These are phyloP conservation scores for Wickerhamomyces ciferrii DNA, from an alignment of 805 yeast species.

Conservation along the genomic window DNA sequence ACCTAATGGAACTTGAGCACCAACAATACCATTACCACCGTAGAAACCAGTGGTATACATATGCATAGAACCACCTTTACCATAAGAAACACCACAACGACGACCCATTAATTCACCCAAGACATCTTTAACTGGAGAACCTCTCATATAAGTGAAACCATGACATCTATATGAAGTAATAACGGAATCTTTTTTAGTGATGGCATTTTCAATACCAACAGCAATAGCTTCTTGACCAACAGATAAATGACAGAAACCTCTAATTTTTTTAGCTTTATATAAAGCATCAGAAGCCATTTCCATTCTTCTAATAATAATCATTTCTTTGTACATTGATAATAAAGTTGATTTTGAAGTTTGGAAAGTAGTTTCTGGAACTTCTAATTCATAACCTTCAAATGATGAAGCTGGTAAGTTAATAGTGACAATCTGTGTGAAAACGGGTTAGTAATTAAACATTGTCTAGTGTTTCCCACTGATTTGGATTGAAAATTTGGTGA, in stretches of 20 bases:
- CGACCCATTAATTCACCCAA: constrained; percentile 96
- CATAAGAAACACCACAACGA: constrained; percentile 90
- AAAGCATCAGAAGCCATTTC: constrained; percentile 99
- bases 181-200: constrained; percentile 76
- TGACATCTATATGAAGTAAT: constrained; percentile 99
- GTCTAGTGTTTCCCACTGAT: too few species aligned
- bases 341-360: constrained; percentile 77
- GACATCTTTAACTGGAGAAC: constrained; percentile 84
- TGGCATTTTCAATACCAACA: constrained; percentile 96
- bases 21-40: constrained; percentile 99
- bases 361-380: constrained; percentile 64
- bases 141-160: constrained; percentile 96
- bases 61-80: constrained; percentile 99
- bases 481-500: too few species aligned
- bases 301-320: constrained; percentile 92
- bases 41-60: constrained; percentile 93
- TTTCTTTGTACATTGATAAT: constrained; percentile 93
- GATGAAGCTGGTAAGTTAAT: constrained; percentile 74
- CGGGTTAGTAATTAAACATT: too few species aligned
- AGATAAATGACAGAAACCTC: constrained; percentile 98
- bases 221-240: constrained; percentile 99
- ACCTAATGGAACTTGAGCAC: constrained; percentile 98
- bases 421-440: constrained; percentile 22
- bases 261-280: constrained; percentile 95
- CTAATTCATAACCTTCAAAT: constrained; percentile 81